Evolutionary conservation across 2,329 filamentous ascomycete species (phyloP).

Genomic region (Fusarium napiforme): DNA sequence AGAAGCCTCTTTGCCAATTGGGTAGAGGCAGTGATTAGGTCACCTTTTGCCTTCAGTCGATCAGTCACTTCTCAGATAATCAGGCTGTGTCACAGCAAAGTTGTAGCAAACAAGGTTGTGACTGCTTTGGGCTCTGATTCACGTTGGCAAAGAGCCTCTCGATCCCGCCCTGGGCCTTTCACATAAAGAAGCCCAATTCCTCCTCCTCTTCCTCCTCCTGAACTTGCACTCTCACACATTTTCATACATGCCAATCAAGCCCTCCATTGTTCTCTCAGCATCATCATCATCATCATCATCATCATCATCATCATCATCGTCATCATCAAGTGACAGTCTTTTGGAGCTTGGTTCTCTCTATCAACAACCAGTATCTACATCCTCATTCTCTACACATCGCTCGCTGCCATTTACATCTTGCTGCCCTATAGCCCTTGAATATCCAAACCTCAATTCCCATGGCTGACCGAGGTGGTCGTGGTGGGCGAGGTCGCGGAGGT

Average conservation of each 20-base stretch:
- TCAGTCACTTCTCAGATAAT: neutral
- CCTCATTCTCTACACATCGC: neutral
- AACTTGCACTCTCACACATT: neutral
- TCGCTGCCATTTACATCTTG: neutral
- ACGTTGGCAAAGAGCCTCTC: neutral
- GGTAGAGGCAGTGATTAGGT: neutral
- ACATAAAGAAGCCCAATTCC: constrained; percentile 4
- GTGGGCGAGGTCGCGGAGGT: constrained; percentile 38
- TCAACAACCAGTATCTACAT: neutral
- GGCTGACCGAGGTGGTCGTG: constrained; percentile 42
- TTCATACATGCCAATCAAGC: neutral
- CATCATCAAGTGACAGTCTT: neutral
- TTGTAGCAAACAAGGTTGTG: neutral
- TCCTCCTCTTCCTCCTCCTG: neutral
- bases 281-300: too few species aligned
- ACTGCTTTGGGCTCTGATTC: constrained; percentile 5
- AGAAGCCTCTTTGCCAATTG: neutral
- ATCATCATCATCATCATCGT: too few species aligned
- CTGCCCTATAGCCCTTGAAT: neutral
- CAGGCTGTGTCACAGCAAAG: neutral
- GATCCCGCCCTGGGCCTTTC: neutral
- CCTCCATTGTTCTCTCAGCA: neutral
- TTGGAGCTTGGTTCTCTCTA: neutral
- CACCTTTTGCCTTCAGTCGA: neutral
- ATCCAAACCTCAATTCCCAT: constrained; percentile 21